phyloP scores from a whole-genome alignment of 306 rosid species.

The Malus sieversii region DNA sequence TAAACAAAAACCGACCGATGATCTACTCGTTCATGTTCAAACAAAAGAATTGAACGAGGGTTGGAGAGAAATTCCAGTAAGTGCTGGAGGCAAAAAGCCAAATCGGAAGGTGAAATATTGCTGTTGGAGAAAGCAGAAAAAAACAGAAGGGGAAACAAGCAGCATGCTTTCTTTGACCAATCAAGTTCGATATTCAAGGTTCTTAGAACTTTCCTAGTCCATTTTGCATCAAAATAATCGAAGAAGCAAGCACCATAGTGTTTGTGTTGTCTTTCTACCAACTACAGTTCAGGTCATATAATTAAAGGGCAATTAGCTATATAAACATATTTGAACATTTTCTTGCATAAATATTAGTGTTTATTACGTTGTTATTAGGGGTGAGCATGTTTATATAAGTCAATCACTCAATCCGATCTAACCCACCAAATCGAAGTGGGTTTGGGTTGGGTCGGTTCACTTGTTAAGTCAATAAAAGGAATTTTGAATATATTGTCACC shows the following conservation, averaged over 20 bases:
- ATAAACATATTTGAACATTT: too few species aligned
- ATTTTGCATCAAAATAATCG: background rate
- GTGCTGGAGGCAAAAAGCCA: background rate
- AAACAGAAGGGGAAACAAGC: slow-evolving; percentile 6
- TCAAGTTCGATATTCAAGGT: background rate
- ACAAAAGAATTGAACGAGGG: background rate
- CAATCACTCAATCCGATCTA: too few species aligned
- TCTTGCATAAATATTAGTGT: too few species aligned
- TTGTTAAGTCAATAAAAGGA: too few species aligned
- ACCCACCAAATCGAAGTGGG: too few species aligned
- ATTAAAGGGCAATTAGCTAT: too few species aligned
- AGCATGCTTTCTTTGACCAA: slow-evolving; percentile 7
- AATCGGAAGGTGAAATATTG: slow-evolving; percentile 9
- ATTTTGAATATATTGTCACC: too few species aligned
- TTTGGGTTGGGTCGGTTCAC: too few species aligned
- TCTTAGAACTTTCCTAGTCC: background rate
- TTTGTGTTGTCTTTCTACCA: background rate
- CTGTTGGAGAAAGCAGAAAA: slow-evolving; percentile 8
- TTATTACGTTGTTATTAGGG: too few species aligned
- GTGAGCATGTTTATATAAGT: too few species aligned
- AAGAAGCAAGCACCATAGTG: background rate
- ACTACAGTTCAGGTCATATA: background rate
- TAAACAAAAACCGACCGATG: slow-evolving; percentile 1
- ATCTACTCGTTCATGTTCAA: background rate
- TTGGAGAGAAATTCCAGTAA: slow-evolving; percentile 6